Evolutionary conservation across 352 stramenopile genomes (phyloP), one percentile per base, ranked within the genome.

Genomic region (Pythium apleroticum): DNA sequence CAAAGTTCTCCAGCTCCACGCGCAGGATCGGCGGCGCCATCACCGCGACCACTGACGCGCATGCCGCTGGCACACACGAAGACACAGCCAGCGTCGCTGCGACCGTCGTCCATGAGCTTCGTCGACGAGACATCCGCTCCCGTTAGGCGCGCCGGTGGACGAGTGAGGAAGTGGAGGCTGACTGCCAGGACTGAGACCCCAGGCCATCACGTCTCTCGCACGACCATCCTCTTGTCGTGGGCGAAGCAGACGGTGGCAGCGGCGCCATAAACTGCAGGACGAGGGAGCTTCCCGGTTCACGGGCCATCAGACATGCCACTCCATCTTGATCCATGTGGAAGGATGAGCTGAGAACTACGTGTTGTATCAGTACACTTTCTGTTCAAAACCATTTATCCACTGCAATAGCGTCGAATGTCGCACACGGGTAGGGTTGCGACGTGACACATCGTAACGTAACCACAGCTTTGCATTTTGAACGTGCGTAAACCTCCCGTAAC

Each of bases 1-100:
- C 77, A 48, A 74, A 87, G 59, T 92, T 92, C 60, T 86, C 75
- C 15, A 91, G 71, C 56, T 82, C 77, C n/a, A 91, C 81, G 25
- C 80, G 80, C 33, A 91, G 43, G 35, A 71, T 65, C 20, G 57
- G 57, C 30, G 64, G 17, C 55, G 62, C 46, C 62, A 49, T 54
- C 15, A 17, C 37, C 4, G 57, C 35, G 62, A 33, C 54, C n/a
- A n/a, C n/a, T n/a, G 31, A 46, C 14, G 37, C 37, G 2, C 37
- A 46, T 22, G 3, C 4, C 3, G 22, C 37, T 46, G 37, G 20
- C 12, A 48, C 31, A 35, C 33, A 55, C 6, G 43, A n/a, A 46
- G 37, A 8, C 37, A 22, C 52, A 8, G 60, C 28, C 37, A 56
- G 7, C 31, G 45, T 22, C n/a, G 17, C 33, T 1, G 45, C 39